phyloP scores from a whole-genome alignment of 2,329 filamentous ascomycete genomes.

The Sclerotinia spermophila region DNA sequence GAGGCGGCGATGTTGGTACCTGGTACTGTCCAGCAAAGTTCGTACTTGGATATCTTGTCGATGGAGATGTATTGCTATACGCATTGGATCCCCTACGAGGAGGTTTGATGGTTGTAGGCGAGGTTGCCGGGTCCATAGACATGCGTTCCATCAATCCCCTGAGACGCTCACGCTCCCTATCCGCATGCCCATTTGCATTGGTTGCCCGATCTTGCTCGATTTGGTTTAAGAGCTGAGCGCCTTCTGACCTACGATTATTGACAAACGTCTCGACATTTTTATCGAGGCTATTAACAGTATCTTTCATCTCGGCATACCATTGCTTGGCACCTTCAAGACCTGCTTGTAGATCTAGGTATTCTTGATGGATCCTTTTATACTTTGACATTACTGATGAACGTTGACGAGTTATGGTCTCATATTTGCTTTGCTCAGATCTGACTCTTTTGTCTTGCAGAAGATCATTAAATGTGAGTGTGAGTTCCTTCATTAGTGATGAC shows the following conservation, averaged over 20 bases:
- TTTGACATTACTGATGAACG: slow-evolving; percentile 74
- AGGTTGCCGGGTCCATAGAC: slow-evolving; percentile 67
- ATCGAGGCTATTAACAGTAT: slow-evolving; percentile 84
- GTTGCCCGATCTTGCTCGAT: slow-evolving; percentile 50
- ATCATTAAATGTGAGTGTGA: slow-evolving; percentile 81
- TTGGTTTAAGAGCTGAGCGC: slow-evolving; percentile 79
- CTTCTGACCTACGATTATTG: slow-evolving; percentile 87
- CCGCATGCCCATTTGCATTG: slow-evolving; percentile 45
- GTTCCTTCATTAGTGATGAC: slow-evolving; percentile 87
- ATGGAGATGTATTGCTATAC: slow-evolving; percentile 39
- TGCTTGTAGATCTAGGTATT: slow-evolving; percentile 83
- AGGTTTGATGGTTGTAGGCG: slow-evolving; percentile 42
- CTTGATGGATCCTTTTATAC: slow-evolving; percentile 89
- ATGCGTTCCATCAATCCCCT: slow-evolving; percentile 92
- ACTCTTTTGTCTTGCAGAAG: slow-evolving; percentile 93
- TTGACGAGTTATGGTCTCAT: slow-evolving; percentile 82
- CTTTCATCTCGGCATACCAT: slow-evolving; percentile 95
- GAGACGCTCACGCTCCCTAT: slow-evolving; percentile 80
- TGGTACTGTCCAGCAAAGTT: slow-evolving; percentile 58
- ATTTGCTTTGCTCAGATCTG: slow-evolving; percentile 89
- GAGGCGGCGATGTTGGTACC: slow-evolving; percentile 51
- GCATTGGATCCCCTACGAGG: slow-evolving; percentile 33
- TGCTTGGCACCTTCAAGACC: slow-evolving; percentile 83
- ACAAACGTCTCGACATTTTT: slow-evolving; percentile 98
- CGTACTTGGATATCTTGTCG: slow-evolving; percentile 49